Percentiles rank a stretch among this genome's conserved stretches.
Evolutionary conservation across 768 basidiomycete genomes (phyloP).

Genomic region (Amanita pallidorosea): DNA sequence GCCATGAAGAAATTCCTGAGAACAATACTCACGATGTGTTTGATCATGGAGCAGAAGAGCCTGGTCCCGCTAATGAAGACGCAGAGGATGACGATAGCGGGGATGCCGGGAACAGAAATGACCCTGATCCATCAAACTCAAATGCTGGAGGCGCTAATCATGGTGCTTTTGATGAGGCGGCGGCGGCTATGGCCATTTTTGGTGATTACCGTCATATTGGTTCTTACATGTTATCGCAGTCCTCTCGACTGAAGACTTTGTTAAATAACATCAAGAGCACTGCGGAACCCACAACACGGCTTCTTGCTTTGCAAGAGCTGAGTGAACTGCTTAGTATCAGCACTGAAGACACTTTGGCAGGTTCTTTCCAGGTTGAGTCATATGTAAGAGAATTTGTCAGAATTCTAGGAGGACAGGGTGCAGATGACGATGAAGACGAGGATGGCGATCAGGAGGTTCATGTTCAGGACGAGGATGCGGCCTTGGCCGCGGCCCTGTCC

Average conservation of each 20-base stretch:
- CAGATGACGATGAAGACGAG: conserved; percentile 62
- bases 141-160: conserved; percentile 33
- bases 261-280: conserved; percentile 79
- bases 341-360: conserved; percentile 93
- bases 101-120: conserved; percentile 30
- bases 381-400: conserved; percentile 89
- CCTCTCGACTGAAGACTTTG: conserved; percentile 82
- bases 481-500: conserved; percentile 79
- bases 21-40: conserved; percentile 33
- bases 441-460: conserved; percentile 56
- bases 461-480: conserved; percentile 75
- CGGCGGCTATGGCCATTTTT: conserved; percentile 69
- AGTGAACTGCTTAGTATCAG: conserved; percentile 93
- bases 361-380: conserved; percentile 89
- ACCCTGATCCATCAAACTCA: conserved; percentile 23
- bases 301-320: conserved; percentile 87
- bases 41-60: conserved; percentile 32
- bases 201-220: conserved; percentile 84
- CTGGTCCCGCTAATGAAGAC: conserved; percentile 19
- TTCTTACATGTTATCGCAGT: conserved; percentile 87
- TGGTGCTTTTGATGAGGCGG: conserved; percentile 53
- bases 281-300: conserved; percentile 76
- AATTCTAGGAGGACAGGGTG: conserved; percentile 76
- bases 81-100: conserved; percentile 40
- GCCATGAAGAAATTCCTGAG: conserved; percentile 5